These are phyloP conservation scores for Aspergillus nomiae DNA, from an alignment of 2,329 filamentous ascomycete genomes.

Conservation along the genomic window DNA sequence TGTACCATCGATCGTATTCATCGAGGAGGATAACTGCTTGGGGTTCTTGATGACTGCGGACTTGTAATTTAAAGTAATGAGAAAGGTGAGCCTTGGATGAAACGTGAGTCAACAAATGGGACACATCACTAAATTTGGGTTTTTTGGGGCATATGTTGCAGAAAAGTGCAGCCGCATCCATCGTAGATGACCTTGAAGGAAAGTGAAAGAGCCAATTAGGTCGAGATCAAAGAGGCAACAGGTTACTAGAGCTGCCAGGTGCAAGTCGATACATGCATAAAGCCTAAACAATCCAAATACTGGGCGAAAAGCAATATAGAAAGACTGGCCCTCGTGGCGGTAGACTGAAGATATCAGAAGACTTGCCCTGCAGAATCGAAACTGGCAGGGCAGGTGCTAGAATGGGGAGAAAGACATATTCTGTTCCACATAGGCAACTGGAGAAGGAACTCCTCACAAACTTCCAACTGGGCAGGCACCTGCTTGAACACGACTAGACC, in stretches of 20 bases:
- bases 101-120: conserved; percentile 88
- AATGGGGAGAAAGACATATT: conserved; percentile 5
- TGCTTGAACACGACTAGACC: neutral
- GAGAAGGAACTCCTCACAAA: conserved; percentile 17
- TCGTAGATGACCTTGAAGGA: conserved; percentile 27
- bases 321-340: conserved; percentile 24
- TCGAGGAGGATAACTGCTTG: conserved; percentile 64
- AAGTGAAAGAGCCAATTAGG: conserved; percentile 15
- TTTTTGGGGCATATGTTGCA: conserved; percentile 83
- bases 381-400: conserved; percentile 6
- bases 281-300: conserved; percentile 22
- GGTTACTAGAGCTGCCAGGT: conserved; percentile 23
- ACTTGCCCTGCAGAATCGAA: conserved; percentile 13
- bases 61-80: conserved; percentile 77
- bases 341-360: conserved; percentile 12
- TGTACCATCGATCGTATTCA: conserved; percentile 78
- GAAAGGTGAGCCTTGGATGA: conserved; percentile 90
- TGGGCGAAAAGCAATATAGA: conserved; percentile 26
- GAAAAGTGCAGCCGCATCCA: conserved; percentile 64
- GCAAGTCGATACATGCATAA: conserved; percentile 21
- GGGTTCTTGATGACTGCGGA: conserved; percentile 69
- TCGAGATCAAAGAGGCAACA: conserved; percentile 26
- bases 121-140: conserved; percentile 83
- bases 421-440: neutral
- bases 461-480: conserved; percentile 1